Percentiles rank a stretch among this genome's conserved stretches.
phyloP scores from a whole-genome alignment of 140 eudicot genomes.

The Erigeron philadelphicus region DNA sequence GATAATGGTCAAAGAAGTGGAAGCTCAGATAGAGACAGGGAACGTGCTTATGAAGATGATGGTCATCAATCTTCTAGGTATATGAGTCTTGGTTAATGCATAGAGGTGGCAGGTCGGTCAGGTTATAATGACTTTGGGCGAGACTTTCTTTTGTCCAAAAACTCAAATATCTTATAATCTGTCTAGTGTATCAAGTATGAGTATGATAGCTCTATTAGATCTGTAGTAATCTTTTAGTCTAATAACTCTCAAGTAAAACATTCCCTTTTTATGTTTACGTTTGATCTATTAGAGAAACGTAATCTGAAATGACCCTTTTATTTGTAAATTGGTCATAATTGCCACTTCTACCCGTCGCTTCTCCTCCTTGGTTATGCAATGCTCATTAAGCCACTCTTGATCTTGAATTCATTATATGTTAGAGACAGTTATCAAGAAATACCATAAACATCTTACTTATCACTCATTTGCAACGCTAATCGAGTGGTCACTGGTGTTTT shows the following conservation, averaged over 20 bases:
- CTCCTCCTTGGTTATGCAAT: no score
- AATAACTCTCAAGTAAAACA: no score
- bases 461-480: constrained; percentile 3
- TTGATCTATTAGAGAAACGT: no score
- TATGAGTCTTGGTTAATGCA: neutral
- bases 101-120: neutral
- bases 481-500: constrained; percentile 1
- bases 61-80: constrained; percentile 81
- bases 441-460: neutral
- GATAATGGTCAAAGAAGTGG: constrained; percentile 58
- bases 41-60: constrained; percentile 64
- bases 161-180: neutral
- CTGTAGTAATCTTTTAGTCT: no score
- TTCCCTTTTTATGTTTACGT: no score
- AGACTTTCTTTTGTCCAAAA: neutral
- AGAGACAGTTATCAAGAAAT: neutral
- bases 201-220: no score
- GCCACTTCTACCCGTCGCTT: no score
- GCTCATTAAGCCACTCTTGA: neutral
- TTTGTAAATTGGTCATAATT: no score
- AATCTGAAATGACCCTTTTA: no score
- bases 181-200: neutral
- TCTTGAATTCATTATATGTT: no score
- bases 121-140: neutral
- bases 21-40: constrained; percentile 74